Base-by-base conservation (phyloP, 768 basidiomycete genomes). In the Gymnopilus dilepis region DNA sequence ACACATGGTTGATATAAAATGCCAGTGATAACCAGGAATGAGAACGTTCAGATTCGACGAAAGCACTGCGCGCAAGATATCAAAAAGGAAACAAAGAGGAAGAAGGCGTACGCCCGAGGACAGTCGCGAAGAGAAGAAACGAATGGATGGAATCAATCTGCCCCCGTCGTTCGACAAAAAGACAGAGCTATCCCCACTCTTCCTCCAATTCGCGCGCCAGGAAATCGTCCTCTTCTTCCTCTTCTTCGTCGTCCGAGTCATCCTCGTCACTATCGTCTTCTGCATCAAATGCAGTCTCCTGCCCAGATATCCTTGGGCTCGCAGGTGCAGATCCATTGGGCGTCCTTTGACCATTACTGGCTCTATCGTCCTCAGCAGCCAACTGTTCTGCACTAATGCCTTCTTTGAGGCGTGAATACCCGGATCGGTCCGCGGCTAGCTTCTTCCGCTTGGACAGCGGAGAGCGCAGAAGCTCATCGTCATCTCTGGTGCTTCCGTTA, bases 391-490 rank as follows among this genome's bases (percentile, higher is more conserved):
- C 86, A 19, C 80, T 81, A 40, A 89, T 79, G 12, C 81, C 85
- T 66, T 88, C 88, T 71, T 92, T 92, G 56, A 92, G 77, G 68
- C 80, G 84, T 17, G 91, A 92, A 58, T 80, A 76, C 52, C 88
- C 86, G 12, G 81, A 80, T 41, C 91, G 84, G 41, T 86, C 87
- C 12, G 86, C 81, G 6, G 82, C 84, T 38, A 93, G 66, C 74
- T 88, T 92, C 78, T 91, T 92, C 73, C 92, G 85, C 75, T 94
- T 95, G 19, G 90, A 85, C 41, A 91, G 78, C 1, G 91, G 91
- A 2, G 91, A 92, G 15, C 86, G 81, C 22, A 87, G 74, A 67
- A 86, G 83, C 7, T 53, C 56, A 34, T 81, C 72, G 15, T 76
- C 75, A 17, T 64, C 69, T 26, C 28, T 54, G 15, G 75, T 72